Conservation (phyloP, 2,329 filamentous ascomycete genomes). For the Neurospora sp. region DNA sequence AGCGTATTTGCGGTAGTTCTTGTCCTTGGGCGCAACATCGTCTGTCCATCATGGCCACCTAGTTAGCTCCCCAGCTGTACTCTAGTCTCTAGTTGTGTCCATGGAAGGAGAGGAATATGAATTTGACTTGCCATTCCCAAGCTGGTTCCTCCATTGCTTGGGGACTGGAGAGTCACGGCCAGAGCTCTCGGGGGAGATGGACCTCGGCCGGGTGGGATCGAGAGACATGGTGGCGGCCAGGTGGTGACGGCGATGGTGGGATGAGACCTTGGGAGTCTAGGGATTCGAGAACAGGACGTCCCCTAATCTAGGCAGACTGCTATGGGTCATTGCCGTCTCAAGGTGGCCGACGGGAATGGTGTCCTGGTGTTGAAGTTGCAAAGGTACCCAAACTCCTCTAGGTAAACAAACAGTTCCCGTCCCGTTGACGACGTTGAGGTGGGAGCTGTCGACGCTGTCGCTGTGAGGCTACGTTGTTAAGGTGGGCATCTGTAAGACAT, state of each 20-base stretch:
- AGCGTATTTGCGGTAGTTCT: conserved; percentile 78
- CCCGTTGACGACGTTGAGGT: not conserved
- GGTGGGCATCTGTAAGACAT: not conserved
- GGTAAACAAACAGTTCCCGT: not conserved
- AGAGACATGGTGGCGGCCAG: conserved; percentile 43
- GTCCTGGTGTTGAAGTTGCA: not conserved
- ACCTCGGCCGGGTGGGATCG: conserved; percentile 46
- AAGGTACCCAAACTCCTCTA: not conserved
- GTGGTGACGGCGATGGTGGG: conserved; percentile 9
- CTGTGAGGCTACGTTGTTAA: conserved; percentile 2
- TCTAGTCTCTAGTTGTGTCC: not conserved
- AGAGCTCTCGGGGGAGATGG: conserved; percentile 71
- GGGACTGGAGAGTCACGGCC: conserved; percentile 67
- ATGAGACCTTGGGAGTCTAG: not conserved
- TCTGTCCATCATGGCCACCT: conserved; percentile 28
- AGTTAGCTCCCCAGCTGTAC: conserved; percentile 11
- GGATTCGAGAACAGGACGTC: conserved; percentile 8
- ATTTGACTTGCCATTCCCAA: conserved; percentile 58
- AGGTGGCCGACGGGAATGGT: not conserved
- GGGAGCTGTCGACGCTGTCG: not conserved
- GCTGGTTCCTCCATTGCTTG: conserved; percentile 67
- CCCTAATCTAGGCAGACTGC: conserved; percentile 8
- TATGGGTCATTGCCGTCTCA: conserved; percentile 16
- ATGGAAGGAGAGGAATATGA: not conserved
- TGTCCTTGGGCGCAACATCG: conserved; percentile 48